Base-by-base conservation (phyloP, 2,329 filamentous ascomycete species). In the Huntiella omanensis region DNA sequence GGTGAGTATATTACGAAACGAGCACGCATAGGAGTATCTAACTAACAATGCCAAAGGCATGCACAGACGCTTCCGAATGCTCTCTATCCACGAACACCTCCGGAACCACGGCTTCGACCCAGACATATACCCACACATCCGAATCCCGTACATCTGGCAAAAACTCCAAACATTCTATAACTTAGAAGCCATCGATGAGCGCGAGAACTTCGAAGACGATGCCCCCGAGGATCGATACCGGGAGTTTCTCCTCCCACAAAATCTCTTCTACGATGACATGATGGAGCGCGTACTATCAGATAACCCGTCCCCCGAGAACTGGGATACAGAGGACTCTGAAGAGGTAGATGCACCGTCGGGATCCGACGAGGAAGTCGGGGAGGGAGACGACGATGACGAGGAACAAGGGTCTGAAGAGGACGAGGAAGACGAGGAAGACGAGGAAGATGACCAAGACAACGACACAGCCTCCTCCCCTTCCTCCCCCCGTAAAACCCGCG, bases 51-150 rank as follows among this genome's bases (percentile, higher is more conserved):
- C 4, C 38, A 2, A 52, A 83, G 83, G 86, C 50, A 83, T 94
- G 70, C 86, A 94, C 65, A 92, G 88, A 59, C 85, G 94, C 61
- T 93, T 94, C 58, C 80, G 84, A 50, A 87, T 95, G 71, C 77
- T 94, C 52, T 78, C 84, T 6, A 84, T 95, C 49, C 80, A 80
- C 39, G 78, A 87, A 54, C 75, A 84, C 54, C 65, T 92, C 50
- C 76, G 80, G 53, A 84, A 82, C 54, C 82, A 87, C 60, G 85
- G 85, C 56, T 80, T 83, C 58, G 72, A 86, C 60, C 73, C 80
- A 44, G 69, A 80, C 56, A 54, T 74, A 53, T 66, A 76, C 54
- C 71, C 73, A 12, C 91, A 98, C 64, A 95, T 85, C 36, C 80
- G 81, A 49, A 91, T 94, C 53, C 80, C 83, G 0, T 81, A 83